Evolutionary conservation across 805 yeast genomes (phyloP), one percentile per base, ranked within the genome.

Genomic region (Ogataea populi-albae): DNA sequence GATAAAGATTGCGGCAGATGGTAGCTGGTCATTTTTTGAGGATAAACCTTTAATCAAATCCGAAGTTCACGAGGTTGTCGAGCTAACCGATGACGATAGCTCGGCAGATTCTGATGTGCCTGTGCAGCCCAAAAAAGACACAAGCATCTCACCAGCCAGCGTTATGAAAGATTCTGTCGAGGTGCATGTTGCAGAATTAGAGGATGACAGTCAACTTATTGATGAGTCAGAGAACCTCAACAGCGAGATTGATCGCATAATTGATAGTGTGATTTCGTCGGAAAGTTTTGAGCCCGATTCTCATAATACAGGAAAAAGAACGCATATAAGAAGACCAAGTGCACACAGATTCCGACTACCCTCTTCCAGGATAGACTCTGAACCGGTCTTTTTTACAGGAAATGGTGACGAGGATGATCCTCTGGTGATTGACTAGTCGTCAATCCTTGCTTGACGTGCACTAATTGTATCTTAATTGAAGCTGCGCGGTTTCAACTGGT

Each of bases 371-470:
- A n/a, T n/a, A 8, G 21, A 27, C 9, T 9, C 30, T 16, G 49
- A 37, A 6, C 60, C 54, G 10, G 55, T 57, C 1, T 57, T 56
- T 30, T 51, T 56, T 34, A 43, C 50, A 3, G 62, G 62, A 14
- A 55, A 51, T 15, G 63, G 64, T 10, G 57, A 47, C 11, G 51
- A 40, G 17, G 59, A 56, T 27, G 64, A 59, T 38, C 64, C 64
- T 3, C 45, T 57, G 23, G 58, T 57, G 4, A 43, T 59, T 12
- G 64, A 57, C 32, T 56, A 17, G 21, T 27, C n/a, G n/a, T n/a
- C n/a, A n/a, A n/a, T n/a, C n/a, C n/a, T n/a, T n/a, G n/a, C n/a
- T n/a, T n/a, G n/a, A n/a, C n/a, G n/a, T n/a, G n/a, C n/a, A n/a
- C n/a, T n/a, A n/a, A n/a, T n/a, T n/a, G n/a, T n/a, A n/a, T n/a